Conservation (phyloP, 495 filamentous ascomycete genomes). For the Neurospora sp. region DNA sequence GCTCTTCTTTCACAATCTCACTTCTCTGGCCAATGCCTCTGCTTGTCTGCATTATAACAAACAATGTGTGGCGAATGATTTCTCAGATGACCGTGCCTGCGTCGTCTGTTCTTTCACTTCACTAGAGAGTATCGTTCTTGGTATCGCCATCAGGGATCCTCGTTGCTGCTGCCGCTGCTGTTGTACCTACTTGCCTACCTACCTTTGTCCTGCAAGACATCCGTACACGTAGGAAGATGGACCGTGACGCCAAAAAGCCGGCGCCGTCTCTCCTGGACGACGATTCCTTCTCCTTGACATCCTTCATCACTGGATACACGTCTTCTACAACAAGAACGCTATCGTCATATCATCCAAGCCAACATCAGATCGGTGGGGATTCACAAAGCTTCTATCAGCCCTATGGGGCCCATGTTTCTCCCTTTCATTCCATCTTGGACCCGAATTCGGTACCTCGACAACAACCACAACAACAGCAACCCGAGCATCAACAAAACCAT, state of each 20-base stretch:
- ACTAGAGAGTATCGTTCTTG: background rate
- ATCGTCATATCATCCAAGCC: background rate
- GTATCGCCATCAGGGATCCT: background rate
- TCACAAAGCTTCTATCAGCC: background rate
- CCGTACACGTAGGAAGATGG: constrained; percentile 11
- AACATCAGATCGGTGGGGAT: background rate
- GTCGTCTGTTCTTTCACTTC: constrained; percentile 9
- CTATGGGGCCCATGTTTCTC: background rate
- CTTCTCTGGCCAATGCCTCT: background rate
- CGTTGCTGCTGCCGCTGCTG: background rate
- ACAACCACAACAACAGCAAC: background rate
- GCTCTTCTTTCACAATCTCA: background rate
- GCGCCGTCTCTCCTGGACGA: constrained; percentile 23
- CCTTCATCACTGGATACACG: background rate
- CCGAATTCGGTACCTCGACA: background rate
- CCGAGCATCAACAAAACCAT: background rate
- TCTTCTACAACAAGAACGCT: background rate
- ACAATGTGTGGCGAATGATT: constrained; percentile 26
- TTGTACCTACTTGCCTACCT: background rate
- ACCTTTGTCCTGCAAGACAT: background rate
- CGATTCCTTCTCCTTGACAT: constrained; percentile 5
- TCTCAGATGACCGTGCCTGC: constrained; percentile 5
- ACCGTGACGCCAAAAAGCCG: constrained; percentile 15
- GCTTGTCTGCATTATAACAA: constrained; percentile 15
- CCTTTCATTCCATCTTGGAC: constrained; percentile 3